Base-by-base conservation (phyloP, 2,329 filamentous ascomycete genomes). In the Ceratocystis destructans region DNA sequence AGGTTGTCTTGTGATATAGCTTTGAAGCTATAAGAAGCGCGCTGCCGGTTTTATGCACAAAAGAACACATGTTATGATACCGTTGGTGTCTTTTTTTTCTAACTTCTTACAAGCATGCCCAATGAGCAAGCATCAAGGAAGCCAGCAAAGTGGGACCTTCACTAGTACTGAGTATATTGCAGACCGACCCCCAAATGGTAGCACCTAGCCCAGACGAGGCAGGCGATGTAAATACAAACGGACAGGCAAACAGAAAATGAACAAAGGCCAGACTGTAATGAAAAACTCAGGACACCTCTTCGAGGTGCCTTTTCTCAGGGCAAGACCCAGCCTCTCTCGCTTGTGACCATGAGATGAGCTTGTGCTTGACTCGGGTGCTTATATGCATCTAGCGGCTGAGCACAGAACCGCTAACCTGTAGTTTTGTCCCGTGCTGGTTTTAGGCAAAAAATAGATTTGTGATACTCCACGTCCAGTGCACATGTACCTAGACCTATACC, bases 21-120 rank as follows among this genome's bases (percentile, higher is more conserved):
- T 28, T 25, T 10, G 8, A 53, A 25, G 1, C 8, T 25, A 53
- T 28, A 53, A 53, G 22, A 28, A 22, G 48, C 8, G 8, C 25
- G 22, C 15, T 3, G 37, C 4, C 25, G 20, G 2, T n/a, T 28
- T 8, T 17, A 3, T 62, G 53, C 15, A 17, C 55, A 8, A 59
- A 37, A 59, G 55, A 59, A 59, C 55, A 59, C 55, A 59, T 59
- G 55, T 59, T 59, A 37, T 31, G 28, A 33, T 59, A 20, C 22
- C 31, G 22, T 59, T 59, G 22, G 55, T 59, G 25, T 59, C 8
- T 62, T 48, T 25, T 62, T 62, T 62, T 62, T 44, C 22, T 44
- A 2, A 15, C 17, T 28, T 31, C 4, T 46, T 45, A 25, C 57
- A 22, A 8, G 15, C 25, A 33, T 62, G 55, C 55, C 55, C 55